Evolutionary conservation across 1,139 yeast genomes (phyloP).

Genomic region (Kurtzmaniella quercitrusa): DNA sequence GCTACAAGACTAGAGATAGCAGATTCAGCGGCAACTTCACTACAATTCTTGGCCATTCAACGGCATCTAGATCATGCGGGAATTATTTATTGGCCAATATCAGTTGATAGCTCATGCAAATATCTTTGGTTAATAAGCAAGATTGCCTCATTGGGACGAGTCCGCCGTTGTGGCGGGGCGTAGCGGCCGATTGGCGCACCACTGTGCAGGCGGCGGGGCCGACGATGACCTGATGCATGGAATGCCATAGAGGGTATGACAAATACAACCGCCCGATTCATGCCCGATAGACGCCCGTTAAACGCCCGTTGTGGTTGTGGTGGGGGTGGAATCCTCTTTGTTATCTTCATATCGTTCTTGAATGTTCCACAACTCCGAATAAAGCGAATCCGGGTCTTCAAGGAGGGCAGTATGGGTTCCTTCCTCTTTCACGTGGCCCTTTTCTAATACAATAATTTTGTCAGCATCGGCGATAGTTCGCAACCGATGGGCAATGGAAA

Average conservation of each 20-base stretch:
- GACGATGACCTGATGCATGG: not conserved
- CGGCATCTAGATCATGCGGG: not conserved
- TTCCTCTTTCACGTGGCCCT: slow-evolving; percentile 80
- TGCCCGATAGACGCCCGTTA: not conserved
- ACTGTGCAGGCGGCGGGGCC: not conserved
- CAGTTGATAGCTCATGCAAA: not conserved
- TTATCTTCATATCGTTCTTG: slow-evolving; percentile 58
- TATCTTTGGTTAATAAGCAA: not conserved
- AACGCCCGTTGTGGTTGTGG: not conserved
- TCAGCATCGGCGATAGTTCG: slow-evolving; percentile 94
- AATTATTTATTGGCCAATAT: not conserved
- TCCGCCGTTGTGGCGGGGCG: not conserved
- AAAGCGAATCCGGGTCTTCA: slow-evolving; percentile 51
- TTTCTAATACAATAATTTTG: slow-evolving; percentile 79
- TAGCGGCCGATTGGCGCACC: not conserved
- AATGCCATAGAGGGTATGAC: not conserved
- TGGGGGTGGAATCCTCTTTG: not conserved
- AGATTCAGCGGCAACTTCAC: too few species aligned
- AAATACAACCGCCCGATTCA: not conserved
- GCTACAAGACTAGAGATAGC: not conserved
- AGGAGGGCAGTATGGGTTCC: slow-evolving; percentile 73
- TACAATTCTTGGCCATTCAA: not conserved
- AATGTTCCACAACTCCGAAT: slow-evolving; percentile 81
- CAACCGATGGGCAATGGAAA: slow-evolving; percentile 89
- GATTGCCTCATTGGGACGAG: not conserved